Evolutionary conservation across 495 filamentous ascomycete species (phyloP), one percentile per base, ranked within the genome.

Genomic region (Amorphotheca resinae): DNA sequence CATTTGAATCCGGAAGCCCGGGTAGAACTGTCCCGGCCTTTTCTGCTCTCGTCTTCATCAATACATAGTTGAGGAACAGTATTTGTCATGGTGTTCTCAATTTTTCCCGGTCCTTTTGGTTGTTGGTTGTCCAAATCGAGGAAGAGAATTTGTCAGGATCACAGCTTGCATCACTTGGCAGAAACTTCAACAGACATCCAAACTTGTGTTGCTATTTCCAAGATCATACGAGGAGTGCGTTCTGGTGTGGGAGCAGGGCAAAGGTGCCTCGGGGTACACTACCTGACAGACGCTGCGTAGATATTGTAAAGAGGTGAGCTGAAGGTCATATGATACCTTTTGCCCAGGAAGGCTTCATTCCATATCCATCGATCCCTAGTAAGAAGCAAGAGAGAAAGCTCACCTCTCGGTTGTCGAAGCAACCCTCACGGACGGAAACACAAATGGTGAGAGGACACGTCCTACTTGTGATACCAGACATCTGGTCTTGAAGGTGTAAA

Each of bases 391-490:
- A 17, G 11, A 11, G 14, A n/a, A 22, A 25, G 41, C 17, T 26
- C 8, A 17, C 34, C 5, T 26, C 14, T 22, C 8, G 3, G 28
- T 18, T 38, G 15, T 9, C 17, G 9, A 38, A 20, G 22, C 17
- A 7, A 9, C 6, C 17, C 5, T 9, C 22, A 38, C 9, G 9
- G 22, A 8, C 15, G 18, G 35, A 38, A 21, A 21, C 6, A 17
- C 12, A 33, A 8, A 14, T 5, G 3, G 6, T n/a, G 11, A 15
- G 22, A 40, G 15, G 17, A 33, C 3, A n/a, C 17, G 17, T 22
- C 33, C 36, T 26, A 40, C 44, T 40, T 22, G 25, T 41, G 30
- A 28, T 28, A 46, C 44, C 30, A 46, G 44, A 46, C 34, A 41
- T 35, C 30, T 12, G 37, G 36, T 33, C 26, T 46, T 41, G 22